Percentiles rank a stretch among this genome's conserved stretches.
Evolutionary conservation across 2,329 filamentous ascomycete species (phyloP).

Genomic region (Helotiales sp.): DNA sequence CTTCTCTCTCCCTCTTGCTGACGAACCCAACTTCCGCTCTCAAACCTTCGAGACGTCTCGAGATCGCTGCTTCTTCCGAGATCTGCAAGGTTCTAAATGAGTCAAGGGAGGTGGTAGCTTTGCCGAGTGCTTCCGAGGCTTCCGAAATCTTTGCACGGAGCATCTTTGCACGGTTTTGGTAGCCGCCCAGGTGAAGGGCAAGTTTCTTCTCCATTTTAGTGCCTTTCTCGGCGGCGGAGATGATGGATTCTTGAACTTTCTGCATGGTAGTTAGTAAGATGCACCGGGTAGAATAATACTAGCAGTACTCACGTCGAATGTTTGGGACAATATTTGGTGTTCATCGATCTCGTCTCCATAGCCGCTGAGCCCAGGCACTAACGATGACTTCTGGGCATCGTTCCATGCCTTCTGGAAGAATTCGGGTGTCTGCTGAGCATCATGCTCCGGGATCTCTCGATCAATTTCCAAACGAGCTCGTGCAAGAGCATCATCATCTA

Average conservation of each 20-base stretch:
- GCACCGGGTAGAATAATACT: neutral
- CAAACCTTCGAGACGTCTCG: slow-evolving; percentile 69
- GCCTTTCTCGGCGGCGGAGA: slow-evolving; percentile 72
- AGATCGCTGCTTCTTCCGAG: slow-evolving; percentile 76
- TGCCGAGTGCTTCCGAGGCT: slow-evolving; percentile 71
- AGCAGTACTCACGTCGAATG: slow-evolving; percentile 66
- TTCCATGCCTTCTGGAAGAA: slow-evolving; percentile 56
- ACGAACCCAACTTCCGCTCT: slow-evolving; percentile 84
- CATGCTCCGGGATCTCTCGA: slow-evolving; percentile 45
- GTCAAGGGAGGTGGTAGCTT: slow-evolving; percentile 70
- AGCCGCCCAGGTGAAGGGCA: slow-evolving; percentile 82
- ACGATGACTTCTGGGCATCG: slow-evolving; percentile 50
- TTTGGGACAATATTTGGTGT: slow-evolving; percentile 42
- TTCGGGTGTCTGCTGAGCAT: slow-evolving; percentile 50
- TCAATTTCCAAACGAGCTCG: slow-evolving; percentile 74
- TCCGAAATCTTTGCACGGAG: slow-evolving; percentile 78
- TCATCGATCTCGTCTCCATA: slow-evolving; percentile 68
- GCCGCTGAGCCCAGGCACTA: slow-evolving; percentile 78
- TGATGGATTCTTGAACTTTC: slow-evolving; percentile 72
- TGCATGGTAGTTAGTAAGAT: slow-evolving; percentile 35
- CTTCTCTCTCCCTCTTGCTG: slow-evolving; percentile 80
- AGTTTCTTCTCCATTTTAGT: slow-evolving; percentile 94
- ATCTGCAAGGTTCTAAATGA: slow-evolving; percentile 75
- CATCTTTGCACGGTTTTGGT: slow-evolving; percentile 80
- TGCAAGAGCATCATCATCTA: slow-evolving; percentile 72